These are phyloP conservation scores for Vitis amurensis DNA, from an alignment of 164 flowering plant genomes.

Conservation along the genomic window DNA sequence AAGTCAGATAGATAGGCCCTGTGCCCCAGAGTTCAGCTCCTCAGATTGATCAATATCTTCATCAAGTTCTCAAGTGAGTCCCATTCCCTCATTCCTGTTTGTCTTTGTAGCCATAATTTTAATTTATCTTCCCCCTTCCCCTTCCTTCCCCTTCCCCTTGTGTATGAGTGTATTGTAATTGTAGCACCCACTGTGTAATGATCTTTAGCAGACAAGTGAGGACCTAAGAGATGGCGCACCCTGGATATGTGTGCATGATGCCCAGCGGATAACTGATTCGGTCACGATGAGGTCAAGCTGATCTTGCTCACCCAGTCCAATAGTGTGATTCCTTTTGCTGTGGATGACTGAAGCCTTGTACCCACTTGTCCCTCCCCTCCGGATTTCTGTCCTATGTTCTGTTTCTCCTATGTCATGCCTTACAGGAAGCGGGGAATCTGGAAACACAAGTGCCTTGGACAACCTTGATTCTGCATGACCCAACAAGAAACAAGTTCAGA, in stretches of 20 bases:
- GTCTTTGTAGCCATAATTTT: background rate
- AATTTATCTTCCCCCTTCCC: too few species aligned
- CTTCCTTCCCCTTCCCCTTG: too few species aligned
- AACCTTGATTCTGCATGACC: constrained; percentile 36
- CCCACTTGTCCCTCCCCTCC: constrained; percentile 27
- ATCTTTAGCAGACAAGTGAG: constrained; percentile 70
- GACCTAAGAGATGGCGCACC: constrained; percentile 66
- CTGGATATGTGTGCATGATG: constrained; percentile 78
- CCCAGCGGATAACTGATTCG: constrained; percentile 89
- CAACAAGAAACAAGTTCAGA: background rate
- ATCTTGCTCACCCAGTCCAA: constrained; percentile 77
- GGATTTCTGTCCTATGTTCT: constrained; percentile 27
- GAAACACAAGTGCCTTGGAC: constrained; percentile 31
- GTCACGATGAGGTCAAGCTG: constrained; percentile 71
- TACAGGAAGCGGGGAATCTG: constrained; percentile 21
- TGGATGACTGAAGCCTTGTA: constrained; percentile 50
- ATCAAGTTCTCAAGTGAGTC: background rate
- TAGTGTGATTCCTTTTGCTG: constrained; percentile 72
- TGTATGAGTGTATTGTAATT: too few species aligned
- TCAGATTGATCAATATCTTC: constrained; percentile 1
- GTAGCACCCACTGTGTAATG: background rate
- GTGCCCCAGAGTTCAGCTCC: constrained; percentile 13
- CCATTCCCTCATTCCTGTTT: background rate
- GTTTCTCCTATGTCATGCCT: constrained; percentile 19
- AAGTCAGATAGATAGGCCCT: background rate